Base-by-base conservation (phyloP, 2,329 filamentous ascomycete genomes). In the Penicillium hordei region DNA sequence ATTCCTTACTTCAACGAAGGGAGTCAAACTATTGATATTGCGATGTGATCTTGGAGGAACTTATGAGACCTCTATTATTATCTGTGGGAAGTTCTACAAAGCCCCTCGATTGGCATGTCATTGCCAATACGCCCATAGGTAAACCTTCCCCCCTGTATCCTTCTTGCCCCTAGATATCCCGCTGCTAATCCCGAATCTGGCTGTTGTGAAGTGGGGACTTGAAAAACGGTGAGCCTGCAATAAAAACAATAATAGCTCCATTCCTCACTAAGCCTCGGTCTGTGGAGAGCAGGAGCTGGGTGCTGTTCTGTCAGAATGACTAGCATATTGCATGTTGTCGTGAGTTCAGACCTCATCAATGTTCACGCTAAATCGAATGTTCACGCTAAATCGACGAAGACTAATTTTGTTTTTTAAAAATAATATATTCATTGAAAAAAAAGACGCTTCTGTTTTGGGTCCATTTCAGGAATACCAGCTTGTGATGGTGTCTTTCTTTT, bases 401-500 rank as follows among this genome's bases (percentile, higher is more conserved):
- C 6, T n/a, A n/a, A n/a, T n/a, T n/a, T n/a, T n/a, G 7, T 19
- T 13, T n/a, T 23, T 23, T 2, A 23, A 23, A 23, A 23, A 23
- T 2, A 53, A 67, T n/a, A n/a, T n/a, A 40, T 63, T 76, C 58
- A 74, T 53, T 50, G 67, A 44, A 74, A 75, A 57, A 74, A 74
- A 1, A 75, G 60, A 7, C 72, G 70, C 57, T 70, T 74, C 52
- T 75, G 72, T 33, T 67, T 65, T n/a, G 70, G 63, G 50, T 72
- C 71, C 4, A 44, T 21, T 3, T 63, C 58, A 6, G 57, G 12
- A 17, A 44, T 25, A 13, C 50, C 48, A n/a, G 61, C 50, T 21
- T 65, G 61, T 3, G 66, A 64, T 7, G 76, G 72, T 1, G 75
- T 71, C 3, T 74, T 76, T n/a, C 72, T 62, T 40, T 75, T 75